Evolutionary conservation across 495 filamentous ascomycete species (phyloP).

Genomic region (Penicillium cinerascens): DNA sequence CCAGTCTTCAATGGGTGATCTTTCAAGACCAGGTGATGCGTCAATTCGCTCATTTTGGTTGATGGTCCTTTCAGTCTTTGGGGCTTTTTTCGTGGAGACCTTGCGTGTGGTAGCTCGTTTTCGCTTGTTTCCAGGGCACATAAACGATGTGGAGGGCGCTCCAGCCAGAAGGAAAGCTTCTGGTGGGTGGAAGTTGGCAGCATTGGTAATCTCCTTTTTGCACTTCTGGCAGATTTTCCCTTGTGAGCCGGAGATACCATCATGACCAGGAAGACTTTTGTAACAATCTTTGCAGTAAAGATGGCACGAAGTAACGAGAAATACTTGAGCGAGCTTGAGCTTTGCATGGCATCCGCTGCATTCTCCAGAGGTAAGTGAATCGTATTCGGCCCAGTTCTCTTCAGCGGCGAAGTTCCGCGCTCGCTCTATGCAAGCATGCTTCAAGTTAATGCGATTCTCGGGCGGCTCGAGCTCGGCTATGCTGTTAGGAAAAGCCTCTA

Average conservation of each 20-base stretch:
- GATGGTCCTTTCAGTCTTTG: background rate
- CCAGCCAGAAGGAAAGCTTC: background rate
- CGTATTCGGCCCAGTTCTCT: background rate
- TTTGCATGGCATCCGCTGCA: background rate
- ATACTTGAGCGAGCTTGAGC: background rate
- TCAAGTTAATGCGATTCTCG: background rate
- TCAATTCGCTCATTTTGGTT: background rate
- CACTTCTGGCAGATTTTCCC: constrained; percentile 23
- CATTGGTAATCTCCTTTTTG: constrained; percentile 7
- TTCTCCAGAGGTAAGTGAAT: background rate
- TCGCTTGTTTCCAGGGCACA: background rate
- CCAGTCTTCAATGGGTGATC: constrained; percentile 25
- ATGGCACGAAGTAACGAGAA: constrained; percentile 22
- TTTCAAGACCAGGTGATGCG: background rate
- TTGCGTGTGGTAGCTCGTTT: background rate
- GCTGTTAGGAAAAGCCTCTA: background rate
- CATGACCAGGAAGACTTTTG: constrained; percentile 15
- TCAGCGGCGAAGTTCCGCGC: background rate
- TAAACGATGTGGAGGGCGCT: no score
- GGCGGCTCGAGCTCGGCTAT: background rate
- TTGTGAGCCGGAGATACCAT: constrained; percentile 8
- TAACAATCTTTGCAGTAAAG: constrained; percentile 49
- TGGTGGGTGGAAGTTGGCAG: background rate
- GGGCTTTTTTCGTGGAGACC: background rate
- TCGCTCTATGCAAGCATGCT: background rate